Evolutionary conservation across 1,284 basidiomycete species (phyloP).

Genomic region (Laetiporus sulphureus): DNA sequence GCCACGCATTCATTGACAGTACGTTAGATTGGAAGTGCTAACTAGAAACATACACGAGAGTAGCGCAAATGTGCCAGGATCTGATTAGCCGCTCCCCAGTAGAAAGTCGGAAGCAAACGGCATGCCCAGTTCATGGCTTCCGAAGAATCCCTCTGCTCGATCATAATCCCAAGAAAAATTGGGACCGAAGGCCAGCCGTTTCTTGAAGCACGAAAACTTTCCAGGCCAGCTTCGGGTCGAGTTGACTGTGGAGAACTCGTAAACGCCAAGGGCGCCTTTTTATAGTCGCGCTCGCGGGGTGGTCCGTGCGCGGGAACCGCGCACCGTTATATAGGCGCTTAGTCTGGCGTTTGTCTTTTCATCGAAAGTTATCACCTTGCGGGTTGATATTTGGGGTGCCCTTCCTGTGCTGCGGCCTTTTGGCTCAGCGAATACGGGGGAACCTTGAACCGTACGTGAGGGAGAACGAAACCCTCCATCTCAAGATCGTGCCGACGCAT

Average conservation of each 20-base stretch:
- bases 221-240: slow-evolving; percentile 36
- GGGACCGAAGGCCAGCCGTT: slow-evolving; percentile 10
- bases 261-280: slow-evolving; percentile 12
- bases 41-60: background rate
- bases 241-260: slow-evolving; percentile 50
- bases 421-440: slow-evolving; percentile 25
- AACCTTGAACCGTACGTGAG: slow-evolving; percentile 45
- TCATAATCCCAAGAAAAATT: slow-evolving; percentile 8
- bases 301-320: slow-evolving; percentile 49
- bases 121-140: slow-evolving; percentile 60
- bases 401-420: slow-evolving; percentile 18
- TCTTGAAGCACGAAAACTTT: slow-evolving; percentile 13
- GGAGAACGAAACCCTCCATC: slow-evolving; percentile 42
- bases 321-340: slow-evolving; percentile 1
- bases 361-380: slow-evolving; percentile 67
- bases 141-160: slow-evolving; percentile 29
- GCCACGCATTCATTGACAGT: background rate
- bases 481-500: slow-evolving; percentile 38
- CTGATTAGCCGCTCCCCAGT: slow-evolving; percentile 66
- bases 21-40: background rate
- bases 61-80: slow-evolving; percentile 41
- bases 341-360: slow-evolving; percentile 11
- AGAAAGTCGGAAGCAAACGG: slow-evolving; percentile 40
- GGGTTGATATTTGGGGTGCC: slow-evolving; percentile 63
- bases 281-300: slow-evolving; percentile 21